These are phyloP conservation scores for Sclerotinia minor DNA, from an alignment of 2,329 filamentous ascomycete genomes.

Conservation along the genomic window DNA sequence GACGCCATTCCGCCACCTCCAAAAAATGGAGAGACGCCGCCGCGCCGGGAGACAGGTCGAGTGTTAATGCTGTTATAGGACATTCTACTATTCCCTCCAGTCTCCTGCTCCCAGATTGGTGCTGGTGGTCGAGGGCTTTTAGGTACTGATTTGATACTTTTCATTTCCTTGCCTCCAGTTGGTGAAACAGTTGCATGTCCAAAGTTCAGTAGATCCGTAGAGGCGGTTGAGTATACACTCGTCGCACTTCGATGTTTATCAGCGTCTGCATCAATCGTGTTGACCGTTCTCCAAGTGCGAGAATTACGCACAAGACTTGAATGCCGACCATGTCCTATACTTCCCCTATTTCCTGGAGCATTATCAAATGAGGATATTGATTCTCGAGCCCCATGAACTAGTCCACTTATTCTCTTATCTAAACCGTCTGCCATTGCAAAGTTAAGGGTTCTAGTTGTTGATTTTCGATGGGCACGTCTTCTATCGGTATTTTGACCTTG, in stretches of 20 bases:
- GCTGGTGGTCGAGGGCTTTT: conserved; percentile 28
- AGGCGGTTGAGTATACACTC: conserved; percentile 21
- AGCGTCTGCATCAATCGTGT: conserved; percentile 23
- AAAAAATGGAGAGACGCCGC: conserved; percentile 39
- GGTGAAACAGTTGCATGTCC: conserved; percentile 29
- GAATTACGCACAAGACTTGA: conserved; percentile 30
- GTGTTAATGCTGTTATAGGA: conserved; percentile 26
- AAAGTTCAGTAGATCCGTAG: conserved; percentile 15
- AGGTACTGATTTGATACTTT: conserved; percentile 21
- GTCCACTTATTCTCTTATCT: conserved; percentile 29
- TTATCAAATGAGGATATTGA: conserved; percentile 30
- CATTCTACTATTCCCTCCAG: conserved; percentile 9
- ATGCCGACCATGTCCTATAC: conserved; percentile 36
- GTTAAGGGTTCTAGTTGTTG: conserved; percentile 30
- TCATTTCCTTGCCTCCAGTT: conserved; percentile 28
- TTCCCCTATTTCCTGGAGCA: conserved; percentile 26
- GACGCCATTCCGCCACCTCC: conserved; percentile 27
- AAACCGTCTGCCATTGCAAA: conserved; percentile 23
- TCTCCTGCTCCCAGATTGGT: conserved; percentile 21
- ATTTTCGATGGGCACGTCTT: conserved; percentile 24
- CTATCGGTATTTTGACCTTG: background rate
- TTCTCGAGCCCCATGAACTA: conserved; percentile 34
- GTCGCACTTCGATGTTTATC: conserved; percentile 30
- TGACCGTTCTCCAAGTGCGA: conserved; percentile 33
- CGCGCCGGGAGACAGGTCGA: conserved; percentile 35